Conservation (phyloP, 2,329 filamentous ascomycete species). For the Alternaria triticimaculans region DNA sequence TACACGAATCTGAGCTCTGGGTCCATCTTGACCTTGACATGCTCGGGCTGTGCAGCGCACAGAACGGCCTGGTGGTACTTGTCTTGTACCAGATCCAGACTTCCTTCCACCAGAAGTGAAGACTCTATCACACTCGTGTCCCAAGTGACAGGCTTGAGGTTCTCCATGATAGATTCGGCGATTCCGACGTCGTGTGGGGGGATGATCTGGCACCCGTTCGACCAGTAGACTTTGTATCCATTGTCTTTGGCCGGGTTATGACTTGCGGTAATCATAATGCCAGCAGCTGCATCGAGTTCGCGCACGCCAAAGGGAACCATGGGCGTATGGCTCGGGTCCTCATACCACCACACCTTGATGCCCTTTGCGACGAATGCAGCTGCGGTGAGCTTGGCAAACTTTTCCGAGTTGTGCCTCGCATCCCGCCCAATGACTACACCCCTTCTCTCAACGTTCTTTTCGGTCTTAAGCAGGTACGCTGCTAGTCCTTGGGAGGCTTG, state of each 20-base stretch:
- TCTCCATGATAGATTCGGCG: slow-evolving; percentile 61
- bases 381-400: slow-evolving; percentile 66
- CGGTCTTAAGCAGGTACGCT: slow-evolving; percentile 61
- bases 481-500: slow-evolving; percentile 71
- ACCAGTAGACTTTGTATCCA: slow-evolving; percentile 72
- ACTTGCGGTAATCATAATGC: slow-evolving; percentile 71
- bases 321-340: slow-evolving; percentile 64
- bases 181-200: slow-evolving; percentile 67
- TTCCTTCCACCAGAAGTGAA: slow-evolving; percentile 50
- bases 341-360: slow-evolving; percentile 66
- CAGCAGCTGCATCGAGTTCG: slow-evolving; percentile 61
- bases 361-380: slow-evolving; percentile 65
- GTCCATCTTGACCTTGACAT: slow-evolving; percentile 21
- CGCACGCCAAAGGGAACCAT: slow-evolving; percentile 67
- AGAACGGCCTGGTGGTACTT: slow-evolving; percentile 55
- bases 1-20: slow-evolving; percentile 57
- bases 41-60: slow-evolving; percentile 46
- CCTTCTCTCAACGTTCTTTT: slow-evolving; percentile 50
- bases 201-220: slow-evolving; percentile 70
- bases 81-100: slow-evolving; percentile 51
- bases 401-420: slow-evolving; percentile 67
- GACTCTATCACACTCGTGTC: slow-evolving; percentile 53
- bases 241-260: slow-evolving; percentile 71
- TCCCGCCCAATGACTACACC: slow-evolving; percentile 68
- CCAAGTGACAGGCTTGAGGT: slow-evolving; percentile 61